A percentile compares a stretch with the other conserved stretches of the same genome.
Evolutionary conservation across 345 rosid genomes (phyloP).

Genomic region (Gossypium arboreum): DNA sequence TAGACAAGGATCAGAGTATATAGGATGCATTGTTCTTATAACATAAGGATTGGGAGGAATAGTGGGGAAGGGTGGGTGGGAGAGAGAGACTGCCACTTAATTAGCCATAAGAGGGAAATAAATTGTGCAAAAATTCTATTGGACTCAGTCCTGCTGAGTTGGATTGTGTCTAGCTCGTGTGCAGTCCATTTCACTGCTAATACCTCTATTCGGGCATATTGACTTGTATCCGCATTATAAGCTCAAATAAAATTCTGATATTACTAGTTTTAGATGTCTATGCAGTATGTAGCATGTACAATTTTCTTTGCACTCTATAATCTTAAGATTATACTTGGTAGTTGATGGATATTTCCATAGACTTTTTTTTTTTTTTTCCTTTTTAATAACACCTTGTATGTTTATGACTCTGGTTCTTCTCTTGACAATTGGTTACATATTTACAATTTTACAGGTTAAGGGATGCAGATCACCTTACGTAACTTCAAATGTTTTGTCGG

Average conservation of each 20-base stretch:
- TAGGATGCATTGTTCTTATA: conserved; percentile 6
- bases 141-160: not conserved
- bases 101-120: not conserved
- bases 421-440: not conserved
- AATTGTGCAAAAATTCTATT: not conserved
- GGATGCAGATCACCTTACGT: conserved; percentile 79
- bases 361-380: not conserved
- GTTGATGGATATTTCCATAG: not conserved
- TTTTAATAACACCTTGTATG: not conserved
- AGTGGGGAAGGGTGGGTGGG: not conserved
- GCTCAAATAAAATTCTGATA: not conserved
- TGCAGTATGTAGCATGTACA: not conserved
- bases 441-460: conserved; percentile 48
- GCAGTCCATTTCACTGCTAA: not conserved
- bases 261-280: not conserved
- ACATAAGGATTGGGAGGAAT: not conserved
- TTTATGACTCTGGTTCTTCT: not conserved
- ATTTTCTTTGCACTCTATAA: not conserved
- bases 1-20: not conserved
- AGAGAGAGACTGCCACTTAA: not conserved
- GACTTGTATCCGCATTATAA: not conserved
- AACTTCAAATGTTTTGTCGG: conserved; percentile 58
- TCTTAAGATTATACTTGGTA: not conserved
- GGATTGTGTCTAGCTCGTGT: not conserved
- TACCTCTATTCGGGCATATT: not conserved